These are phyloP conservation scores for Xylaria bambusicola DNA, from an alignment of 495 filamentous ascomycete genomes.

Conservation along the genomic window DNA sequence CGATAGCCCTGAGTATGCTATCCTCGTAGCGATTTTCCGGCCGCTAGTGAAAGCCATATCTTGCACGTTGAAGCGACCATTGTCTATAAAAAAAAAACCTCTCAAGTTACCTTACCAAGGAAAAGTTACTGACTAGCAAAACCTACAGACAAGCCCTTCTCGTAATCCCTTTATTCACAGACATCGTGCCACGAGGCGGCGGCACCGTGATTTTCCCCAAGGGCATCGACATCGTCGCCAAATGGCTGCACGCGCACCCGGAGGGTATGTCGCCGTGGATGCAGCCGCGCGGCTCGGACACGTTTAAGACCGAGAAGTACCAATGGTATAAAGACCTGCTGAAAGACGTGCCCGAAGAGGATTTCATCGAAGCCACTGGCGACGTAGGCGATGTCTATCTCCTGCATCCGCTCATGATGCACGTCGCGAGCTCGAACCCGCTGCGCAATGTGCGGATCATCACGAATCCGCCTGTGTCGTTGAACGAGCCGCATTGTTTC, in stretches of 20 bases:
- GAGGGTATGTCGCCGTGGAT: conserved; percentile 70
- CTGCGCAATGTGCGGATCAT: conserved; percentile 63
- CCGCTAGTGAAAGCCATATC: too few species aligned
- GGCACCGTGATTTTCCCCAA: conserved; percentile 68
- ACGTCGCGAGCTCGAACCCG: conserved; percentile 64
- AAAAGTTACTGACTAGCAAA: too few species aligned
- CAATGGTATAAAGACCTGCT: conserved; percentile 59
- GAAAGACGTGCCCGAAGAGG: conserved; percentile 40
- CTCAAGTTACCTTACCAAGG: too few species aligned
- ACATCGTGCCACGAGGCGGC: conserved; percentile 62
- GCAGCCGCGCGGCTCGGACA: conserved; percentile 51
- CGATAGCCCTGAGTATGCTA: conserved; percentile 70
- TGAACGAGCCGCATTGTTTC: conserved; percentile 66
- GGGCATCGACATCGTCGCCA: conserved; percentile 59
- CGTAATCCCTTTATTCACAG: conserved; percentile 69
- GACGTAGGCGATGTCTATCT: conserved; percentile 67
- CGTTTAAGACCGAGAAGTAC: conserved; percentile 43
- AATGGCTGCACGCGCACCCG: conserved; percentile 64
- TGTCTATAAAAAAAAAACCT: too few species aligned
- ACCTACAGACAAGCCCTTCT: conserved; percentile 72
- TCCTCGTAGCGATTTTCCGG: too few species aligned
- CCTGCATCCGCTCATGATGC: conserved; percentile 74
- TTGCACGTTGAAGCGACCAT: too few species aligned
- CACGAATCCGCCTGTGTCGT: conserved; percentile 68
- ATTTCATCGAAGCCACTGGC: conserved; percentile 68